Evolutionary conservation across 345 rosid species (phyloP).

Genomic region (Trapa incisa): DNA sequence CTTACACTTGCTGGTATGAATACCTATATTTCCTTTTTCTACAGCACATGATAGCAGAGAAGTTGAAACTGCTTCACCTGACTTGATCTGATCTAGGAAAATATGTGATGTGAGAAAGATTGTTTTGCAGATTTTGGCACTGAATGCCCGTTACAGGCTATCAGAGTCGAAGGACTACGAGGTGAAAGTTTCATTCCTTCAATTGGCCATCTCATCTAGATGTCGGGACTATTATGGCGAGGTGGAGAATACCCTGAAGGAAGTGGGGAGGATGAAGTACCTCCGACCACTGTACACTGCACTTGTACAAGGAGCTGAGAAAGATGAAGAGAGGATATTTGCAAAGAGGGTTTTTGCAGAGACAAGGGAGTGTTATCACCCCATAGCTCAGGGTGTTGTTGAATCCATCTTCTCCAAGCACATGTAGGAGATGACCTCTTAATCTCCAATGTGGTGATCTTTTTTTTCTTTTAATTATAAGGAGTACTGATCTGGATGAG

Average conservation of each 20-base stretch:
- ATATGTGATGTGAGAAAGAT: not conserved
- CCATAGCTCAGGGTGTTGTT: constrained; percentile 73
- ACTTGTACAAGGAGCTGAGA: constrained; percentile 50
- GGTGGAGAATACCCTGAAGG: constrained; percentile 75
- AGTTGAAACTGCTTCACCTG: not conserved
- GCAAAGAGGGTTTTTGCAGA: constrained; percentile 65
- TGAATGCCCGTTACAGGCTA: constrained; percentile 65
- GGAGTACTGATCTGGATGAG: not conserved
- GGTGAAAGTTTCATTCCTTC: constrained; percentile 73
- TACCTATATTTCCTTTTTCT: not conserved
- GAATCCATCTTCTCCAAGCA: constrained; percentile 74
- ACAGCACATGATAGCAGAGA: not conserved
- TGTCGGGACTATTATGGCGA: constrained; percentile 51
- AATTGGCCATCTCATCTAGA: constrained; percentile 45
- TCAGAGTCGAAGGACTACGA: constrained; percentile 80
- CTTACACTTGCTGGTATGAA: not conserved
- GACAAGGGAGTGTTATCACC: constrained; percentile 73
- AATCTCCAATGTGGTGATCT: not conserved
- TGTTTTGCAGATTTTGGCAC: constrained; percentile 44
- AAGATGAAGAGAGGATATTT: constrained; percentile 66
- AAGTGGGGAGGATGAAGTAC: constrained; percentile 84
- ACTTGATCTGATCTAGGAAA: not conserved
- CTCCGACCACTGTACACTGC: constrained; percentile 71
- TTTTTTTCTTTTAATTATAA: not conserved
- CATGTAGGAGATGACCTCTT: constrained; percentile 17